These are phyloP conservation scores for Friedmanniomyces endolithicus DNA, from an alignment of 495 filamentous ascomycete species.

Conservation along the genomic window DNA sequence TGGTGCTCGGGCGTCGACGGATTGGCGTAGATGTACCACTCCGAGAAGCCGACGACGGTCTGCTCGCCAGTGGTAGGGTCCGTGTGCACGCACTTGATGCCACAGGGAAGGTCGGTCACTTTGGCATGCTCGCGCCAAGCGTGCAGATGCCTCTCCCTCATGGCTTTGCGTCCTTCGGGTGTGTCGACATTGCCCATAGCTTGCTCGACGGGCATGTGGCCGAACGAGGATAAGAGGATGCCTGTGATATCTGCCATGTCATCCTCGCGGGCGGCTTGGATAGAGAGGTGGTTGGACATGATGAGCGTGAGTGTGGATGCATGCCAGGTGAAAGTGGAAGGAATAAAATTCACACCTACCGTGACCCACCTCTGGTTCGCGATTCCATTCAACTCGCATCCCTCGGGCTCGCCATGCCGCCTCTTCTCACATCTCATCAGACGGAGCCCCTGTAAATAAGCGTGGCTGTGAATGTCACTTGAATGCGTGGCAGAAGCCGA, in stretches of 20 bases:
- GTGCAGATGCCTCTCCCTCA: slow-evolving; percentile 2
- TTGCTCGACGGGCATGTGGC: background rate
- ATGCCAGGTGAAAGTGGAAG: background rate
- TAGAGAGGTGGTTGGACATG: background rate
- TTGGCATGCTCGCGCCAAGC: slow-evolving; percentile 11
- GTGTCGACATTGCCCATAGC: slow-evolving; percentile 13
- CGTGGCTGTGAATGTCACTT: too few relatives aligned
- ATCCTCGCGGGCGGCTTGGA: slow-evolving; percentile 5
- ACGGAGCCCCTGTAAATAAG: too few relatives aligned
- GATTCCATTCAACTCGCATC: too few relatives aligned
- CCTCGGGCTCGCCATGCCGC: too few relatives aligned
- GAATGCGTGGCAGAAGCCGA: too few relatives aligned
- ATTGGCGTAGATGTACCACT: slow-evolving; percentile 15
- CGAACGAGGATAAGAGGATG: slow-evolving; percentile 7
- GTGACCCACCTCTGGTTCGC: too few relatives aligned
- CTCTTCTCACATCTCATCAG: too few relatives aligned
- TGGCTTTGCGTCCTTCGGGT: slow-evolving; percentile 1
- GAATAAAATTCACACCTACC: background rate
- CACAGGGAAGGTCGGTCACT: background rate
- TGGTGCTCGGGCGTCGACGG: slow-evolving; percentile 2
- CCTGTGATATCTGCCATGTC: slow-evolving; percentile 7
- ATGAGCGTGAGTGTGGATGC: background rate
- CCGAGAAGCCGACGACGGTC: slow-evolving; percentile 6
- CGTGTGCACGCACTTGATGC: slow-evolving; percentile 11
- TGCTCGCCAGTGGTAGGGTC: slow-evolving; percentile 3